phyloP scores from a whole-genome alignment of 2,329 filamentous ascomycete genomes.

The Penicillium sp. region DNA sequence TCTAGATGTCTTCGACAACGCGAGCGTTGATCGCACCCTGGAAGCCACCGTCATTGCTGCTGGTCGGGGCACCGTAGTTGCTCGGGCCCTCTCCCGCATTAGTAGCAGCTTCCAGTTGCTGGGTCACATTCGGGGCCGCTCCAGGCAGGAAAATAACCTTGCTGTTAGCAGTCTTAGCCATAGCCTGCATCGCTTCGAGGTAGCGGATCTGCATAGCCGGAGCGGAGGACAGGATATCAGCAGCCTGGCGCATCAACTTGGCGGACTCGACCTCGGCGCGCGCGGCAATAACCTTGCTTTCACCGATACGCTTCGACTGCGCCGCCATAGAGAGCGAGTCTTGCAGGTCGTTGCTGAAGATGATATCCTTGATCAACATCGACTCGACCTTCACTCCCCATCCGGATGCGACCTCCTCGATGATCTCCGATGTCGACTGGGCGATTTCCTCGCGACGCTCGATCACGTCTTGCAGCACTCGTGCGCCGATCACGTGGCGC shows the following conservation, averaged over 20 bases:
- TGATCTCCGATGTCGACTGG: conserved; percentile 91
- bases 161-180: conserved; percentile 89
- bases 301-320: conserved; percentile 96
- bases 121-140: conserved; percentile 21
- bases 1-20: conserved; percentile 79
- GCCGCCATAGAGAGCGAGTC: conserved; percentile 97
- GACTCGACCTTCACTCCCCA: conserved; percentile 97
- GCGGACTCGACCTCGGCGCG: conserved; percentile 94
- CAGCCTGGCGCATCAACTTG: conserved; percentile 80
- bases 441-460: conserved; percentile 97
- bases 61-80: conserved; percentile 44
- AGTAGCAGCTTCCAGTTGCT: too few species aligned
- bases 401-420: conserved; percentile 87
- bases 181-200: conserved; percentile 96
- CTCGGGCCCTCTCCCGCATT: conserved; percentile 45
- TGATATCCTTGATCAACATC: conserved; percentile 99
- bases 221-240: conserved; percentile 85
- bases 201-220: conserved; percentile 98
- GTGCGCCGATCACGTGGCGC: conserved; percentile 91
- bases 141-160: conserved; percentile 83
- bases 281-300: conserved; percentile 96
- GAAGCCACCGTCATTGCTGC: conserved; percentile 57
- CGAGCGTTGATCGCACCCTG: conserved; percentile 78
- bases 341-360: conserved; percentile 93
- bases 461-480: conserved; percentile 95